Base-by-base conservation (phyloP, 1,139 yeast species). In the Candida tunisiensis region DNA sequence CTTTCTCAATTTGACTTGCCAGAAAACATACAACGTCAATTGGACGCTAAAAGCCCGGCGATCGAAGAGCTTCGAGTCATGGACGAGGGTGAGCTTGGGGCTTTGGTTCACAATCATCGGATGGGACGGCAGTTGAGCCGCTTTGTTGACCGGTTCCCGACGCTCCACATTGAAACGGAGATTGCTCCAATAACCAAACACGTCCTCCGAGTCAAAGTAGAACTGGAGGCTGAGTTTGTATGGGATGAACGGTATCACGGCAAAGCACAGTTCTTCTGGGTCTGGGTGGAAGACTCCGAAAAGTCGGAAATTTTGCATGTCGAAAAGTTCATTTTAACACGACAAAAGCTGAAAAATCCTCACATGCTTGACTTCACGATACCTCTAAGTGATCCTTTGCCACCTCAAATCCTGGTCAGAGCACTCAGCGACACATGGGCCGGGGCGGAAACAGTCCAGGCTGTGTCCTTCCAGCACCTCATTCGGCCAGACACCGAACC, bases 281-380 rank as follows among this genome's bases (percentile, higher is more conserved):
- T 91, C 3, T 65, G 88, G 40, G 92, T 85, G 8, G 91, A 75
- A 37, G 78, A 91, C 15, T 74, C 77, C 30, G 71, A 73, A 26
- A 43, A 42, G 17, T 66, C 77, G 1, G 68, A 67, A 34, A 68
- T 91, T 23, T 51, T 85, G 12, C 95, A 91, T 45, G 77, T 74
- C 31, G 94, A 88, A 38, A 79, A 74, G 45, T 65, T 85, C 34
- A 66, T 83, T 19, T 49, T 85, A 27, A n/a, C n/a, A n/a, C n/a
- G n/a, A n/a, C n/a, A 69, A 67, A 33, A 69, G 60, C 47, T 72
- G 47, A 57, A 57, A 12, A 54, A 57, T 19, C 58, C 65, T 1
- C 91, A 79, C 48, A 80, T 74, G 40, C 55, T 88, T 58, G 94
- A 85, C 40, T 83, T 88, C 40, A 82, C 92, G 73, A 77, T 91